Conservation (phyloP, 2,329 filamentous ascomycete species). For the Penicillium sp. region DNA sequence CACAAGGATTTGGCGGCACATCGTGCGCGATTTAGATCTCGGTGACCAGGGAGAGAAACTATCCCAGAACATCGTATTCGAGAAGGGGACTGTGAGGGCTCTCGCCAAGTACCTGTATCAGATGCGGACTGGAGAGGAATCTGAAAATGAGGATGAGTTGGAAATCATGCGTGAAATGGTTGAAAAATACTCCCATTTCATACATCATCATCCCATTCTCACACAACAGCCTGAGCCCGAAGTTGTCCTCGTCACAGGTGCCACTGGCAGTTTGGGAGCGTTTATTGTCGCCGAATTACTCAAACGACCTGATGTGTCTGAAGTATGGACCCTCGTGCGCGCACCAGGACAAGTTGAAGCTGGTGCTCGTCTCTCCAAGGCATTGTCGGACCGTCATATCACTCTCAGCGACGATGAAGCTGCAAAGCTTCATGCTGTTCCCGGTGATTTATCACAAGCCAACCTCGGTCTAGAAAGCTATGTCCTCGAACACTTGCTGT, state of each 20-base stretch:
- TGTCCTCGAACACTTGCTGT: conserved; percentile 40
- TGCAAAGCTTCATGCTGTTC: conserved; percentile 45
- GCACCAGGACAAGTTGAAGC: conserved; percentile 38
- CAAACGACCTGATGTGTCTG: conserved; percentile 32
- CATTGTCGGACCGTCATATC: conserved; percentile 37
- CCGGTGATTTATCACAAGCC: conserved; percentile 43
- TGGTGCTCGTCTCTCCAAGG: conserved; percentile 41
- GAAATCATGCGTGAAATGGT: conserved; percentile 46
- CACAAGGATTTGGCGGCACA: conserved; percentile 50
- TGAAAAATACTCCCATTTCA: conserved; percentile 41
- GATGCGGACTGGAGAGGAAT: conserved; percentile 37
- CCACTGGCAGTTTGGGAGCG: conserved; percentile 60
- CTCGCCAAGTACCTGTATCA: conserved; percentile 45
- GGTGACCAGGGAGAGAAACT: conserved; percentile 39
- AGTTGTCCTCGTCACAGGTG: conserved; percentile 53
- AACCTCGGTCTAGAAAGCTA: conserved; percentile 46
- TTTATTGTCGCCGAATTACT: conserved; percentile 50
- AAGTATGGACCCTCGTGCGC: conserved; percentile 54
- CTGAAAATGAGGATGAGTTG: conserved; percentile 35
- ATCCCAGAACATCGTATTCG: conserved; percentile 55
- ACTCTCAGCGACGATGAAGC: conserved; percentile 17
- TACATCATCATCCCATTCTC: conserved; percentile 21
- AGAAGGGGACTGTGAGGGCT: conserved; percentile 47
- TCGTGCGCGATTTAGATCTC: conserved; percentile 49
- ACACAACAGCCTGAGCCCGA: conserved; percentile 23